phyloP scores from a whole-genome alignment of 2,329 filamentous ascomycete species.

The Ophioceras dolichostomum region DNA sequence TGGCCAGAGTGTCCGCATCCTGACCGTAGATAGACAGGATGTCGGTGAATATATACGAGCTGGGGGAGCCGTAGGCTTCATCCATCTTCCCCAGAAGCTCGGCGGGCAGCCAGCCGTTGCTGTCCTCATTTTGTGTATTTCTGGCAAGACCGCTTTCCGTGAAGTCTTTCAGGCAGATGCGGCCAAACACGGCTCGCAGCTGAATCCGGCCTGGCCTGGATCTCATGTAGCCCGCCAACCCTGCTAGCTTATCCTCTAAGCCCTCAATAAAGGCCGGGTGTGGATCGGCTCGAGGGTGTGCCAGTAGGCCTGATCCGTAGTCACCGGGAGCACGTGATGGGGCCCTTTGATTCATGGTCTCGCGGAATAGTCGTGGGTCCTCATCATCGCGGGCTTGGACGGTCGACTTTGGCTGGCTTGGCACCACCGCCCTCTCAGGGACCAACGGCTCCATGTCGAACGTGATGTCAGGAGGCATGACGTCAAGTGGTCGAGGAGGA shows the following conservation, averaged over 20 bases:
- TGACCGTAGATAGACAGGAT: slow-evolving; percentile 14
- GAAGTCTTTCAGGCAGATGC: slow-evolving; percentile 12
- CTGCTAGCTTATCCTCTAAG: slow-evolving; percentile 4
- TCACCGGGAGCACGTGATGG: too few relatives aligned
- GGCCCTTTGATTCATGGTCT: slow-evolving; percentile 1
- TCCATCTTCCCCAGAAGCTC: slow-evolving; percentile 9
- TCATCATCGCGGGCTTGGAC: not conserved
- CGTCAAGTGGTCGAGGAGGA: not conserved
- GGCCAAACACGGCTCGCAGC: slow-evolving; percentile 16
- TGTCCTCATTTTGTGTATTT: slow-evolving; percentile 8
- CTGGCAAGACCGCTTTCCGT: slow-evolving; percentile 10
- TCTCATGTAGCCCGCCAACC: slow-evolving; percentile 8
- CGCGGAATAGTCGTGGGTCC: not conserved
- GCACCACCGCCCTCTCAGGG: not conserved
- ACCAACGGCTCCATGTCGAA: slow-evolving; percentile 3
- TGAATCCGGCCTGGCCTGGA: slow-evolving; percentile 11
- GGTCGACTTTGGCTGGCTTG: not conserved
- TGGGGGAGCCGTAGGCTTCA: slow-evolving; percentile 3
- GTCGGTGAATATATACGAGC: slow-evolving; percentile 14
- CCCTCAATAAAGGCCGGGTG: slow-evolving; percentile 1
- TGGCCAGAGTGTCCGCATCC: not conserved
- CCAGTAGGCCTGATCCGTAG: too few relatives aligned
- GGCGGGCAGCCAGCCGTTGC: slow-evolving; percentile 12
- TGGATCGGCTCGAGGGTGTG: too few relatives aligned
- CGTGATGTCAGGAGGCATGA: not conserved